Evolutionary conservation across 192 early-diverging fungal genomes (phyloP).

Genomic region (Blastocladiella britannica): DNA sequence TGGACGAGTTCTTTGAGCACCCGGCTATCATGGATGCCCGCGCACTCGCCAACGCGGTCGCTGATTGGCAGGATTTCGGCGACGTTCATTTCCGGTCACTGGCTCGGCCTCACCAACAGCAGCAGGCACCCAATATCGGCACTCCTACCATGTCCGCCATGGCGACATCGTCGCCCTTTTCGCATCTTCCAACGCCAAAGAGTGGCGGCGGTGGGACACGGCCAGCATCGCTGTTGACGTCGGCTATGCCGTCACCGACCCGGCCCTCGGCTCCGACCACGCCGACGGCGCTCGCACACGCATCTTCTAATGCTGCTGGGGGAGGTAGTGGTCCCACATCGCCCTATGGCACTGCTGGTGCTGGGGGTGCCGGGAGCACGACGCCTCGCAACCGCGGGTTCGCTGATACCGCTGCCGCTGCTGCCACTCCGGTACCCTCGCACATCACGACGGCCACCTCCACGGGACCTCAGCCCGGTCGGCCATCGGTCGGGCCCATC

Average conservation of each 20-base stretch:
- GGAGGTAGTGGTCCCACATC: too few species aligned
- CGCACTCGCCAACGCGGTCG: neutral
- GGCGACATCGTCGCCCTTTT: conserved; percentile 6
- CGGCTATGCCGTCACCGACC: neutral
- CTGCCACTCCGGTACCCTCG: neutral
- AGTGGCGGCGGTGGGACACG: conserved; percentile 1
- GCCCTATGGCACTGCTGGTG: neutral
- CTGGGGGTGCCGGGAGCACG: neutral
- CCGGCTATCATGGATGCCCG: conserved; percentile 27
- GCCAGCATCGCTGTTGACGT: neutral
- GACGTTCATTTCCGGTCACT: conserved; percentile 1
- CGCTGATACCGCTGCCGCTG: neutral
- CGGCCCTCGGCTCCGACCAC: too few species aligned
- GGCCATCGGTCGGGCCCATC: too few species aligned
- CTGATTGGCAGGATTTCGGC: neutral
- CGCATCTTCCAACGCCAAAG: conserved; percentile 3
- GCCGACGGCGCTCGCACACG: too few species aligned
- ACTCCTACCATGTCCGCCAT: neutral
- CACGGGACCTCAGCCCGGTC: neutral
- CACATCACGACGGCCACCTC: neutral
- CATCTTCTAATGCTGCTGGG: too few species aligned
- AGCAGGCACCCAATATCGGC: neutral
- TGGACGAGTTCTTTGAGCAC: conserved; percentile 86
- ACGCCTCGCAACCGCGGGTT: neutral
- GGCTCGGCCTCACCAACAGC: neutral